These are phyloP conservation scores for Neurospora sp. DNA, from an alignment of 2,329 filamentous ascomycete genomes.

Conservation along the genomic window DNA sequence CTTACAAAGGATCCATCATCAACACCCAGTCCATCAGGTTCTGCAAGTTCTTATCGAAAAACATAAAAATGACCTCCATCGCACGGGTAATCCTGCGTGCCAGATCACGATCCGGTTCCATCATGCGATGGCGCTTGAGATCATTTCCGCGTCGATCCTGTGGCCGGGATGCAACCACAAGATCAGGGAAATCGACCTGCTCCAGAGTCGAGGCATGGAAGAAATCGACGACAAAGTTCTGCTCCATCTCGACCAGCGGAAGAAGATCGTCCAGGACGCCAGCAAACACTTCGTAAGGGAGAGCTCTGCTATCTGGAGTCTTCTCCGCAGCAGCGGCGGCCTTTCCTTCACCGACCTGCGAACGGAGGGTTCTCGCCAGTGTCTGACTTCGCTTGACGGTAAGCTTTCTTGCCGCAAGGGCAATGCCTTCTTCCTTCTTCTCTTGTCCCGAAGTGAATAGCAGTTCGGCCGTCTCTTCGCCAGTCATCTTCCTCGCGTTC, in stretches of 20 bases:
- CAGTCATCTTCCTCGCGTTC: conserved; percentile 61
- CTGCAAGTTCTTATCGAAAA: conserved; percentile 69
- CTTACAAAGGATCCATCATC: conserved; percentile 69
- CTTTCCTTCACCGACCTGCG: conserved; percentile 54
- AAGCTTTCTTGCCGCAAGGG: conserved; percentile 72
- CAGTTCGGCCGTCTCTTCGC: conserved; percentile 64
- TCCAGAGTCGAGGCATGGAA: conserved; percentile 88
- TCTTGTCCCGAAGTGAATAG: conserved; percentile 84
- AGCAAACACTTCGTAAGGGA: conserved; percentile 73
- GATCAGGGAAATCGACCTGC: conserved; percentile 72
- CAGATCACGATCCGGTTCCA: conserved; percentile 80
- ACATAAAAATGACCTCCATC: conserved; percentile 82
- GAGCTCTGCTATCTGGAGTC: conserved; percentile 51
- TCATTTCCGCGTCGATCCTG: conserved; percentile 62
- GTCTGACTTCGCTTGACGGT: conserved; percentile 93
- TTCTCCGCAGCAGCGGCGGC: conserved; percentile 39
- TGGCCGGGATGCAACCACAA: conserved; percentile 56
- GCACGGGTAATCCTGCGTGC: conserved; percentile 75
- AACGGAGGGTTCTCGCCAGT: conserved; percentile 61
- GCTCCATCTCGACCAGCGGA: conserved; percentile 79
- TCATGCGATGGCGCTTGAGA: conserved; percentile 61
- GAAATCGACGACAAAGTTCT: conserved; percentile 95
- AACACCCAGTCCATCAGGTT: conserved; percentile 76
- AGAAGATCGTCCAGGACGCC: conserved; percentile 72
- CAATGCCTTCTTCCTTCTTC: conserved; percentile 64